Base-by-base conservation (phyloP, 202 grass and related monocot species). In the Panicum hallii region DNA sequence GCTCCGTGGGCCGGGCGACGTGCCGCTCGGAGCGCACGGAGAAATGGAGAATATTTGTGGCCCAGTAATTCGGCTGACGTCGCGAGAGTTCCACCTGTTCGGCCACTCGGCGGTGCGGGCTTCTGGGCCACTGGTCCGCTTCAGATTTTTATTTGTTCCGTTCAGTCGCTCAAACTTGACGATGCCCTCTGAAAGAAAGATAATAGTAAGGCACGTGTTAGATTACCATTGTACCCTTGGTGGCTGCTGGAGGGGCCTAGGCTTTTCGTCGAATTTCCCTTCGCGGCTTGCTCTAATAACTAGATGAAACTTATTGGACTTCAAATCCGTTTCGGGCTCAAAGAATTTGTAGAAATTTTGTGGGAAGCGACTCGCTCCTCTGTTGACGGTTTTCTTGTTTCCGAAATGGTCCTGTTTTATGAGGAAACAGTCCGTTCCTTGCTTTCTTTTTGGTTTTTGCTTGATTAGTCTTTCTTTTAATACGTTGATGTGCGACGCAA, bases 11-110 rank as follows among this genome's bases (percentile, higher is more conserved):
- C 88, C 83, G 64, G 40, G n/a, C 11, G 70, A 74, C 17, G 67
- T 79, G 79, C 20, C 17, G 58, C 16, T 47, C 14, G 20, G 56
- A 72, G 9, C 30, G n/a, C 56, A 47, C 40, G 10, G 43, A 54
- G 30, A 58, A 23, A 47, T 28, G 10, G 43, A 45, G 30, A 58
- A 23, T 78, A 67, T 90, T 90, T 83, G 73, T 90, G 88, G 83
- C 72, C 83, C 88, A 82, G 64, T 81, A 79, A 71, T 75, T 79
- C 15, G n/a, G 49, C 23, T 17, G 61, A 26, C 52, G 70, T 42
- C 81, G 67, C 49, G 2, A 44, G 67, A 72, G 19, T 48, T 58
- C 80, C 86, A 79, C 42, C 75, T 74, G 68, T 68, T 16, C 16
- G 9, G 12, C 70, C 17, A 23, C 36, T 38, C 36, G 36, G 36